Evolutionary conservation across 23 red algal genomes (phyloP), one percentile per base, ranked within the genome.

Genomic region (Gracilaria caudata): DNA sequence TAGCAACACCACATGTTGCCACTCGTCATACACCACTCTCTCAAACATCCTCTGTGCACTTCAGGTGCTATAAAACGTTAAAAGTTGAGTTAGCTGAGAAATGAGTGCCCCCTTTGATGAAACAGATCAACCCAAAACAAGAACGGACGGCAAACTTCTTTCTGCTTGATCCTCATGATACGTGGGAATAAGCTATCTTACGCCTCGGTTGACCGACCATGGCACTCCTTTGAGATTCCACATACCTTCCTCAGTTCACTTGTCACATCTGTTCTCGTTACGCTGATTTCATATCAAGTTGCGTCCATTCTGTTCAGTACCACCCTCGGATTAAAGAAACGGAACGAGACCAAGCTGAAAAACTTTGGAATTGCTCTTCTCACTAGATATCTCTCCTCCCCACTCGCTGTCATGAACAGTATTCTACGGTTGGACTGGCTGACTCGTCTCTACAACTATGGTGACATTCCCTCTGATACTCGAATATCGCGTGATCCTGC

Each of bases 351-450:
- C 19, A 71, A 71, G 17, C 33, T 71, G 65, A 71, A 71, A 5
- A 71, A 11, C 65, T 71, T 41, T 71, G 65, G 65, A 71, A 71
- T 71, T 39, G 65, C 37, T 4, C 65, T 71, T 71, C 65, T 71
- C 6, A 71, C 65, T 13, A 71, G 65, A 19, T 71, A 71, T 23
- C 65, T 71, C 34, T 71, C 65, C 65, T 71, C 65, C 65, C 65
- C 65, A 71, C 65, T 71, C 37, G 65, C 65, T 71, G 65, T 71
- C 65, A 36, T 71, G 34, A 71, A 71, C 65, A 71, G 65, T 71
- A 39, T 71, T 41, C 8, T 19, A 6, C 32, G 65, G 34, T 4
- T 71, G 37, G 65, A 71, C 65, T 71, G 65, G 65, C 65, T 71
- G 34, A 71, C 65, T 71, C 65, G 65, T 36, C 65, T 71, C 26